Evolutionary conservation across 1,284 basidiomycete genomes (phyloP).

Genomic region (Puccinia brachypodii): DNA sequence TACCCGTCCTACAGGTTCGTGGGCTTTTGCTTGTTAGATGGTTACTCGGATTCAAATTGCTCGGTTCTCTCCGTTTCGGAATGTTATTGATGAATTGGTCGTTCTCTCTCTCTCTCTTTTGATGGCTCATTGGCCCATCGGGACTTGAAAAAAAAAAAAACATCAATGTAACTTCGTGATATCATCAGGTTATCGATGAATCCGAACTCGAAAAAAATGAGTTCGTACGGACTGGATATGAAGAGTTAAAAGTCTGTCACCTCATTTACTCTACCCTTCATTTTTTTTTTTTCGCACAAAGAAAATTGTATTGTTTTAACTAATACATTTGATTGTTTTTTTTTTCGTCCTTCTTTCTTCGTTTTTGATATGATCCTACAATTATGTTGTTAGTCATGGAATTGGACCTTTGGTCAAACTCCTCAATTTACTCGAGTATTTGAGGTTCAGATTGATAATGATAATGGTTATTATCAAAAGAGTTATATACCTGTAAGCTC

Average conservation of each 20-base stretch:
- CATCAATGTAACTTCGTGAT: no score
- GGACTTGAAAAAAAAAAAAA: no score
- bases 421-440: slow-evolving; percentile 73
- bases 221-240: slow-evolving; percentile 47
- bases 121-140: not conserved
- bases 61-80: no score
- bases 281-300: not conserved
- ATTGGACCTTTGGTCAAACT: slow-evolving; percentile 90
- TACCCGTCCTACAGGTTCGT: not conserved
- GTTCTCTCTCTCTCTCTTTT: not conserved
- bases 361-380: not conserved
- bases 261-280: slow-evolving; percentile 53
- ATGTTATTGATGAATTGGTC: no score
- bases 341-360: not conserved
- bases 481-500: not conserved
- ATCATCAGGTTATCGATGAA: slow-evolving; percentile 6
- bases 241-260: slow-evolving; percentile 48
- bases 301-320: no score
- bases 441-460: slow-evolving; percentile 50
- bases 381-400: slow-evolving; percentile 69
- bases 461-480: not conserved
- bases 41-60: no score
- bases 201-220: slow-evolving; percentile 49
- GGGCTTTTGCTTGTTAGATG: no score
- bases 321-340: no score